These are phyloP conservation scores for Brassica nigra DNA, from an alignment of 345 rosid species.

Conservation along the genomic window DNA sequence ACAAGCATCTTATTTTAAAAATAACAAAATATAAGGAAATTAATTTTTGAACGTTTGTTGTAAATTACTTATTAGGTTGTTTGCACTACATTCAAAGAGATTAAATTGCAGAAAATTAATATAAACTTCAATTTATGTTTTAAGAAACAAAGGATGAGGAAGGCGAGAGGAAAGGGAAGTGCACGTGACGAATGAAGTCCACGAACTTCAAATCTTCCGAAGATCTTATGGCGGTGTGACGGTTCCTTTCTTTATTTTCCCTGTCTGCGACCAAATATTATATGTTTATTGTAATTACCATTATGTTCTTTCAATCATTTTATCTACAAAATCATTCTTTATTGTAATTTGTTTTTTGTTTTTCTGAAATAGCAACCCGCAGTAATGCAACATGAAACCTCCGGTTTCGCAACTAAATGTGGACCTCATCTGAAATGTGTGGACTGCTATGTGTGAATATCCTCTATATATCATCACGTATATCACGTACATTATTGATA, in stretches of 20 bases:
- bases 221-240: slow-evolving; percentile 39
- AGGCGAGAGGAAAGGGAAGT: slow-evolving; percentile 24
- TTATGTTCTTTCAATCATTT: slow-evolving; percentile 21
- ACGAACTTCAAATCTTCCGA: slow-evolving; percentile 35
- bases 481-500: not conserved
- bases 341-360: not conserved
- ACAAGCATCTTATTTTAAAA: not conserved
- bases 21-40: not conserved
- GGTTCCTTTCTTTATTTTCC: slow-evolving; percentile 29
- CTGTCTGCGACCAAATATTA: slow-evolving; percentile 1
- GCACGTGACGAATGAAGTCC: slow-evolving; percentile 38
- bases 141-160: slow-evolving; percentile 12
- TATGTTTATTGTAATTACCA: not conserved
- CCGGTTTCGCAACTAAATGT: slow-evolving; percentile 16
- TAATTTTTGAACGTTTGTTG: not conserved
- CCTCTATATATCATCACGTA: not conserved
- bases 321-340: slow-evolving; percentile 5
- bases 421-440: slow-evolving; percentile 34
- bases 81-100: not conserved
- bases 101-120: not conserved
- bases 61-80: not conserved
- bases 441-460: not conserved
- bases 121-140: not conserved
- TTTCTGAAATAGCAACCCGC: slow-evolving; percentile 31
- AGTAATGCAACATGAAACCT: slow-evolving; percentile 38